Conservation (phyloP, 441 rosid species). For the Erysimum pusillum region DNA sequence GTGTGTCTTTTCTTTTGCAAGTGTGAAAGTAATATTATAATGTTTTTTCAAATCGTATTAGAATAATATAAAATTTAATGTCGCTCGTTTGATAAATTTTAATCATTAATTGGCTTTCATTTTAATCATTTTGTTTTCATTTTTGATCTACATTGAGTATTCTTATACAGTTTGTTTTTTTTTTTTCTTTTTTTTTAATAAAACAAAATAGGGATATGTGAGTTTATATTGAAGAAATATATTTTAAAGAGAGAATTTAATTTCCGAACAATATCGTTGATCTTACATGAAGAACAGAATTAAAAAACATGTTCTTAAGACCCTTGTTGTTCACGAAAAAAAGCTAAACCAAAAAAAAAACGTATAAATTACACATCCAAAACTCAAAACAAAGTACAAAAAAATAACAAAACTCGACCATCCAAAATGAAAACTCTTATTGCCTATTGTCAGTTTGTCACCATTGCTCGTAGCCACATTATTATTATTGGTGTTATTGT, state of each 20-base stretch:
- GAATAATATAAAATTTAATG: background rate
- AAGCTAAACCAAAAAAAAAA: conserved; percentile 11
- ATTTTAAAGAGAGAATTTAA: background rate
- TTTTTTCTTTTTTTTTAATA: too few species aligned
- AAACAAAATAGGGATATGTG: background rate
- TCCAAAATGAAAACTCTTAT: conserved; percentile 27
- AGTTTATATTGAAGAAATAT: background rate
- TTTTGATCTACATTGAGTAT: background rate
- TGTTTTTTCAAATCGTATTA: background rate
- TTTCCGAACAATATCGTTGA: conserved; percentile 27
- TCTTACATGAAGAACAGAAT: conserved; percentile 44
- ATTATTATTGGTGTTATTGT: conserved; percentile 39
- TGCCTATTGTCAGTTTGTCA: conserved; percentile 49
- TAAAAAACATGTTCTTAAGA: conserved; percentile 35
- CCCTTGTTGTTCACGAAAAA: conserved; percentile 33
- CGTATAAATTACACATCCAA: conserved; percentile 44
- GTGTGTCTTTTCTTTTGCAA: background rate
- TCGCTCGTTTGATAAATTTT: background rate
- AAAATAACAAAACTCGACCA: conserved; percentile 16
- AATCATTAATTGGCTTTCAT: background rate
- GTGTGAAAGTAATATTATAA: background rate
- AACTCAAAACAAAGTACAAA: conserved; percentile 25
- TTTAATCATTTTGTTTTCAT: background rate
- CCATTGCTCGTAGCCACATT: conserved; percentile 45
- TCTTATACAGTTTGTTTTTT: too few species aligned